A percentile compares a stretch with the other conserved stretches of the same genome.
phyloP scores from a whole-genome alignment of 768 basidiomycete species.

The Trametes gibbosa region DNA sequence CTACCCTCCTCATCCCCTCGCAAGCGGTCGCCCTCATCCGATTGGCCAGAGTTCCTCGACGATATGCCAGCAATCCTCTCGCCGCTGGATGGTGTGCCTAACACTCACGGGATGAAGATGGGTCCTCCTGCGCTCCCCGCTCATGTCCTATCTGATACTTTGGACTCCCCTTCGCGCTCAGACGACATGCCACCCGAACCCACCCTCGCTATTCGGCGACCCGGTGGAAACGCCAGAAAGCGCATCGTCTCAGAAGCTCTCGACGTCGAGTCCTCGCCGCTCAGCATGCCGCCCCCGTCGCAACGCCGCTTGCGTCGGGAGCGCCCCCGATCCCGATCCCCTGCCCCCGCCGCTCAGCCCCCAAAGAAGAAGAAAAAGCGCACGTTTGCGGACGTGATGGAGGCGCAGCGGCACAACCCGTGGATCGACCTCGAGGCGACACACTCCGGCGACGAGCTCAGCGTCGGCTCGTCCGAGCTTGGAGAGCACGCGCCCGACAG shows the following conservation, averaged over 20 bases:
- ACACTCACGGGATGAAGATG: constrained; percentile 19
- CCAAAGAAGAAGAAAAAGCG: constrained; percentile 28
- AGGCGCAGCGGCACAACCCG: constrained; percentile 39
- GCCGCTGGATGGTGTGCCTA: too few relatives aligned
- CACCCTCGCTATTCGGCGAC: constrained; percentile 46
- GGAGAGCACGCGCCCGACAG: constrained; percentile 56
- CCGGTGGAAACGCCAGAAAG: constrained; percentile 31
- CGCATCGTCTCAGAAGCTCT: constrained; percentile 20
- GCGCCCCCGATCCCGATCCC: constrained; percentile 13
- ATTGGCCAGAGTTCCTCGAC: constrained; percentile 6
- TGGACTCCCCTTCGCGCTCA: constrained; percentile 15
- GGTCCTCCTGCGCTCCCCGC: constrained; percentile 37
- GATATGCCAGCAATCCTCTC: too few relatives aligned
- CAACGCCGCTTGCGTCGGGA: constrained; percentile 29
- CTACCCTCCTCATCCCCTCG: constrained; percentile 5
- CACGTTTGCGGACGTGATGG: constrained; percentile 29
- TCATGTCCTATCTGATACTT: constrained; percentile 21
- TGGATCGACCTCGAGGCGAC: constrained; percentile 68
- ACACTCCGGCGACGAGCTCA: constrained; percentile 80
- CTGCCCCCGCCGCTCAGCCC: neutral
- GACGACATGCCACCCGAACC: constrained; percentile 33
- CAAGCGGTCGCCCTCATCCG: neutral
- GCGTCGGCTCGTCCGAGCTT: constrained; percentile 59
- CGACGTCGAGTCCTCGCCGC: constrained; percentile 30
- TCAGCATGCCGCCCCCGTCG: constrained; percentile 33